phyloP scores from a whole-genome alignment of 768 basidiomycete species.

The Mrakia gelida region DNA sequence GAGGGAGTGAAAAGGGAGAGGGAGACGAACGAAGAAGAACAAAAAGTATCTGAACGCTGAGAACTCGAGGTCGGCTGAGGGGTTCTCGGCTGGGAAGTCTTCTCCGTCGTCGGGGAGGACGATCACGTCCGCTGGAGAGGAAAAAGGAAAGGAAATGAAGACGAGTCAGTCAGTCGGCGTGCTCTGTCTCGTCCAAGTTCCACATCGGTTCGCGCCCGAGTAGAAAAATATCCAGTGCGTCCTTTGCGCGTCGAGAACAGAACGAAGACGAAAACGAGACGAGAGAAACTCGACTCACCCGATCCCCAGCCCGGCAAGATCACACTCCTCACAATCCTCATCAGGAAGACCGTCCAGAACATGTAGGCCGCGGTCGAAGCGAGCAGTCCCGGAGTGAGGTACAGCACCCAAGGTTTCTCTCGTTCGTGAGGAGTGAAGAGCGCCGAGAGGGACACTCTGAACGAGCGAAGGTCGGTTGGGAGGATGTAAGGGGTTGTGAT shows the following conservation, averaged over 20 bases:
- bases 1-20: slow-evolving; percentile 20
- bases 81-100: slow-evolving; percentile 41
- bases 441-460: slow-evolving; percentile 57
- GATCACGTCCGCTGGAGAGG: not conserved
- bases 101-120: slow-evolving; percentile 42
- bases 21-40: slow-evolving; percentile 47
- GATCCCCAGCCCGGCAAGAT: slow-evolving; percentile 53
- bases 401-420: slow-evolving; percentile 71
- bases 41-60: slow-evolving; percentile 46
- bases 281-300: not conserved
- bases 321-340: slow-evolving; percentile 51
- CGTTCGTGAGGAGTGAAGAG: slow-evolving; percentile 78
- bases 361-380: slow-evolving; percentile 50
- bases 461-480: slow-evolving; percentile 48
- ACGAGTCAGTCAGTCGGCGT: not conserved
- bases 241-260: too few relatives aligned
- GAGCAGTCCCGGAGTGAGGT: slow-evolving; percentile 67
- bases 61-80: slow-evolving; percentile 49
- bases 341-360: slow-evolving; percentile 49
- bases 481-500: slow-evolving; percentile 78
- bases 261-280: too few relatives aligned
- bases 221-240: too few relatives aligned
- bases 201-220: too few relatives aligned
- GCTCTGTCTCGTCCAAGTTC: too few relatives aligned
- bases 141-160: not conserved